Evolutionary conservation across 139 green algal species (phyloP), one percentile per base, ranked within the genome.

Genomic region (Monoraphidium neglectum): DNA sequence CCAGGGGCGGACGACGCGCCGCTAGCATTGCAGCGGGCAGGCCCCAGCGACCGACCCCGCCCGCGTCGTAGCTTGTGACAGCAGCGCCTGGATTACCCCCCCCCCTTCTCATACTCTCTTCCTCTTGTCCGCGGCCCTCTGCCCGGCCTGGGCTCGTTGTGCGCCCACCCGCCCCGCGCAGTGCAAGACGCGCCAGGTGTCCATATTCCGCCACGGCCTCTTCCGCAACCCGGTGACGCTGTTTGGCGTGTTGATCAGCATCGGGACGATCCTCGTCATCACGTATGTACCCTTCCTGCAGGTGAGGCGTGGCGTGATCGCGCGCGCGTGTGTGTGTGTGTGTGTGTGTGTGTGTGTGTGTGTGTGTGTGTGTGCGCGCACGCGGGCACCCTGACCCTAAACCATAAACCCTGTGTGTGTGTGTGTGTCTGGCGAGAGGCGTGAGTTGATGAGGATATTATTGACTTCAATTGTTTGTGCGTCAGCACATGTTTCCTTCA

Each of bases 181-280:
- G 61, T 68, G 61, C 61, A 68, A 68, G 61, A 77, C 70, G 1
- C 70, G 70, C 70, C 77, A 70, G 47, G 77, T 66, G 33, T 77
- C 70, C 26, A 77, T 84, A 33, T 80, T 84, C 67, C 65, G 30
- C 6, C 79, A 84, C 61, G 79, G 79, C 43, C 32, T 80, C 18
- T 74, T 80, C 49, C 40, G 67, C 36, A 84, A 84, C 59, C 43
- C 57, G 1, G 60, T 80, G 18, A 84, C 79, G 3, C 23, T 77
- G 10, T 81, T 74, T 59, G 79, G 79, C 30, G 40, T 67, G 46
- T 18, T 46, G 23, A 32, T 84, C 30, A 68, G 66, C 57, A 26
- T 77, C 6, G 36, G 57, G 8, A 68, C 80, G n/a, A 84, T 84
- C 64, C 26, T 84, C 32, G 33, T 84, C 30, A 69, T 79, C 36